Evolutionary conservation across 1,284 basidiomycete species (phyloP).

Genomic region (Ustilago tritici): DNA sequence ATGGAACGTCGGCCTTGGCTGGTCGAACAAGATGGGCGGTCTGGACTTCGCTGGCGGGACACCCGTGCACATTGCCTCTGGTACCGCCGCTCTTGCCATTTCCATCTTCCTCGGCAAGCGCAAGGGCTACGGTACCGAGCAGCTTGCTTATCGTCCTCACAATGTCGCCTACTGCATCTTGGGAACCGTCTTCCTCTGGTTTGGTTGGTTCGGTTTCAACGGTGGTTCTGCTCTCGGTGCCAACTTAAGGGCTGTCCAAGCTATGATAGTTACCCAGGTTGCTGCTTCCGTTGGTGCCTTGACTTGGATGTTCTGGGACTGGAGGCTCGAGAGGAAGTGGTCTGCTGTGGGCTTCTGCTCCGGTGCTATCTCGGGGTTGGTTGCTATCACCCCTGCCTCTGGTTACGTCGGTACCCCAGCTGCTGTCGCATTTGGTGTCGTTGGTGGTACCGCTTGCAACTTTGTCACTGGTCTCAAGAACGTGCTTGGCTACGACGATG

Average conservation of each 20-base stretch:
- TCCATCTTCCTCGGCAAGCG: constrained; percentile 70
- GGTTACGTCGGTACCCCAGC: constrained; percentile 67
- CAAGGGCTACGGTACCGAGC: constrained; percentile 71
- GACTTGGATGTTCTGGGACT: constrained; percentile 70
- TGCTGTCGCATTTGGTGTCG: constrained; percentile 73
- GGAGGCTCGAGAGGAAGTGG: constrained; percentile 71
- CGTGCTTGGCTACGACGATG: constrained; percentile 70
- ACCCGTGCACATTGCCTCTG: constrained; percentile 71
- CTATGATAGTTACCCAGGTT: constrained; percentile 72
- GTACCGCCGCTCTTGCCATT: constrained; percentile 68
- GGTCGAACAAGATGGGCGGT: constrained; percentile 67
- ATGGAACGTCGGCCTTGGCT: constrained; percentile 66
- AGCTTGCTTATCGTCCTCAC: constrained; percentile 70
- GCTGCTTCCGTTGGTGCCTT: constrained; percentile 79
- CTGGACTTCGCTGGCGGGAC: constrained; percentile 71
- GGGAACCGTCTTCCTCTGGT: constrained; percentile 71
- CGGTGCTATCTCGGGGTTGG: constrained; percentile 89
- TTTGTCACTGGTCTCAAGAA: constrained; percentile 93
- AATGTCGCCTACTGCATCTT: constrained; percentile 69
- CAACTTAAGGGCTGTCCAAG: constrained; percentile 71
- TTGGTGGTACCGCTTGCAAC: constrained; percentile 87
- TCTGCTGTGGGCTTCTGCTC: constrained; percentile 89
- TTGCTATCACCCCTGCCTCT: constrained; percentile 78
- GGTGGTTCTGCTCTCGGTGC: constrained; percentile 70
- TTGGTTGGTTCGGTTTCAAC: constrained; percentile 70